Base-by-base conservation (phyloP, 805 yeast genomes). In the Kodamaea laetipori region DNA sequence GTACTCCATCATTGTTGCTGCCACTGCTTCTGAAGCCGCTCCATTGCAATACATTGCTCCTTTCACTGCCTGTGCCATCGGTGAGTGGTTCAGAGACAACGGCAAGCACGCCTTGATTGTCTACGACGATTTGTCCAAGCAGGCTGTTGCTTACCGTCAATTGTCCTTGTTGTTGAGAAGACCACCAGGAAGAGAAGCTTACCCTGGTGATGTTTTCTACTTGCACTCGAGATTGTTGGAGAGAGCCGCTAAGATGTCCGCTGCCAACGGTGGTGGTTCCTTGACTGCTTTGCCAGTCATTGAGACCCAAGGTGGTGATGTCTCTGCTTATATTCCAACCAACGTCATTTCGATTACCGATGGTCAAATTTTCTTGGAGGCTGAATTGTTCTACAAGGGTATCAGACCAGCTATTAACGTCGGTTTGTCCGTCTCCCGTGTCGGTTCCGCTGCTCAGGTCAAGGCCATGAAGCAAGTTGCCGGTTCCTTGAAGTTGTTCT, bases 1-100 rank as follows among this genome's bases (percentile, higher is more conserved):
- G 79, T 94, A 94, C 84, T 74, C 97, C 65, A 86, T 94, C 76
- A 82, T 94, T 74, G 98, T 94, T 71, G 97, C 99, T 52, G 99
- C 99, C 64, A 94, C 99, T 64, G 99, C 99, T 60, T 94, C 99
- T 53, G 99, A 94, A 82, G 99, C 99, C 62, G 99, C 99, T 74
- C 99, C 99, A 74, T 82, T 94, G 76, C 99, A 94, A 82, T 94
- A 90, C 82, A 78, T 94, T 72, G 98, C 99, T 80, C 99, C 99
- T 73, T 94, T 94, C 96, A 89, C 99, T 62, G 99, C 90, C 60
- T 86, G 96, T 73, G 96, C 99, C 67, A 90, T 94, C 72, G 97
- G 98, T 80, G 99, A 94, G 81, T 94, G 99, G 99, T 94, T 94
- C 95, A 89, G 99, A 84, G 99, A 94, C 82, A 94, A 92, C 76